Evolutionary conservation across 768 basidiomycete genomes (phyloP).

Genomic region (Suillus spraguei): DNA sequence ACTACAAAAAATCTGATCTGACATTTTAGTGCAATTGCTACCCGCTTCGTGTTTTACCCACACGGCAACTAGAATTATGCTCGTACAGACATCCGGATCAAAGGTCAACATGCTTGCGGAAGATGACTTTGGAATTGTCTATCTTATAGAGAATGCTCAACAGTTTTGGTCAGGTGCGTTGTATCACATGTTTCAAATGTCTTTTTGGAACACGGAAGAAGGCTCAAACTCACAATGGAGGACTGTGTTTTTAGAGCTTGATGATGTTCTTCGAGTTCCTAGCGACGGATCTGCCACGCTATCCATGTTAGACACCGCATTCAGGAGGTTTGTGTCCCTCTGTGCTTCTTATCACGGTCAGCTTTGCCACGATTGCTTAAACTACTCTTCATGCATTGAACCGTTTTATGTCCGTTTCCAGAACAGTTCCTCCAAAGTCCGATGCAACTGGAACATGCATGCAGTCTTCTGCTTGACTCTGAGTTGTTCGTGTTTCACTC

Average conservation of each 20-base stretch:
- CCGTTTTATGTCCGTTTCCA: slow-evolving; percentile 28
- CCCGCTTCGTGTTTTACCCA: slow-evolving; percentile 11
- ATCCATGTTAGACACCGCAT: slow-evolving; percentile 72
- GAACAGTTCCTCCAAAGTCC: slow-evolving; percentile 88
- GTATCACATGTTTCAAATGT: slow-evolving; percentile 14
- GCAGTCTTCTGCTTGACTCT: slow-evolving; percentile 72
- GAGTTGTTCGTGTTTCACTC: slow-evolving; percentile 92
- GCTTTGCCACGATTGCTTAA: slow-evolving; percentile 25
- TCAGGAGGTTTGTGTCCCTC: slow-evolving; percentile 75
- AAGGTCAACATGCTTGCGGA: slow-evolving; percentile 36
- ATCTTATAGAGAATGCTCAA: slow-evolving; percentile 79
- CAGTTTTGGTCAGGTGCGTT: slow-evolving; percentile 89
- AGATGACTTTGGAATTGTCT: slow-evolving; percentile 78
- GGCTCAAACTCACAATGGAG: slow-evolving; percentile 13
- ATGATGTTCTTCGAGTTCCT: slow-evolving; percentile 75
- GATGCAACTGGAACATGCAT: slow-evolving; percentile 83
- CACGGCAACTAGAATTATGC: slow-evolving; percentile 10
- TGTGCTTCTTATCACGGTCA: slow-evolving; percentile 87
- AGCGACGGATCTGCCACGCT: slow-evolving; percentile 62
- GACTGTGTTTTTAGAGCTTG: slow-evolving; percentile 63
- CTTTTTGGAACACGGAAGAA: slow-evolving; percentile 11
- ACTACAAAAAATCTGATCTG: not conserved
- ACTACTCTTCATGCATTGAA: slow-evolving; percentile 4
- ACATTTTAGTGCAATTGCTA: slow-evolving; percentile 8
- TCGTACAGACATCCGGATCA: slow-evolving; percentile 21